These are phyloP conservation scores for Syzygium jambos DNA, from an alignment of 345 rosid species.

Conservation along the genomic window DNA sequence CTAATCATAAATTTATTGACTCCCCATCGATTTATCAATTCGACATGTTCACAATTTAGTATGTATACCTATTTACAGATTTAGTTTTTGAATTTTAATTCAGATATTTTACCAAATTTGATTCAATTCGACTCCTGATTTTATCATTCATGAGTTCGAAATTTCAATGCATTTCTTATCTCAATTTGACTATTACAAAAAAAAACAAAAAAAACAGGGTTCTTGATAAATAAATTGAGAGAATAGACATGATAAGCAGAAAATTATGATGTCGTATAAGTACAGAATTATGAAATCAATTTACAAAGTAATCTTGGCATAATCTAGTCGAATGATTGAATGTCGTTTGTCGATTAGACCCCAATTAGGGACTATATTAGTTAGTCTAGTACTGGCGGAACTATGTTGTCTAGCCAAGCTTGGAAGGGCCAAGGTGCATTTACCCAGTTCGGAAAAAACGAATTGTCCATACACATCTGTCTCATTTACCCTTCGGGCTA, in stretches of 20 bases:
- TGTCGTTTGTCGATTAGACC: accelerated
- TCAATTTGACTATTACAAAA: accelerated
- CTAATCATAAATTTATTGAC: neutral
- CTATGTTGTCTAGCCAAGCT: too few species aligned
- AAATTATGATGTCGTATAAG: neutral
- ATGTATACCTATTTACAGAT: accelerated
- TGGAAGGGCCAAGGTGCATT: too few species aligned
- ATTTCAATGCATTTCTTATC: neutral
- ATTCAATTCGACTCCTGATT: neutral
- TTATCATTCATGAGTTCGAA: neutral
- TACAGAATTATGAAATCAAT: neutral
- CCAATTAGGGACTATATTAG: neutral
- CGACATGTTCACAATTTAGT: accelerated
- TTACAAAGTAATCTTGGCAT: neutral
- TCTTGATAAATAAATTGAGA: neutral
- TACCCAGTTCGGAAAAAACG: too few species aligned
- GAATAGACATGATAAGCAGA: neutral
- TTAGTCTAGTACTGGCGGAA: too few species aligned
- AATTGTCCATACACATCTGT: too few species aligned
- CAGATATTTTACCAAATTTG: neutral
- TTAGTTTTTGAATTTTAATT: neutral
- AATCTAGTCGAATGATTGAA: neutral
- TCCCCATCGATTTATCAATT: accelerated
- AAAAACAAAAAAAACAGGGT: neutral
- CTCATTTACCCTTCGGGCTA: too few species aligned